Evolutionary conservation across 2,329 filamentous ascomycete genomes (phyloP), one percentile per base, ranked within the genome.

Genomic region (Monascus ruber): DNA sequence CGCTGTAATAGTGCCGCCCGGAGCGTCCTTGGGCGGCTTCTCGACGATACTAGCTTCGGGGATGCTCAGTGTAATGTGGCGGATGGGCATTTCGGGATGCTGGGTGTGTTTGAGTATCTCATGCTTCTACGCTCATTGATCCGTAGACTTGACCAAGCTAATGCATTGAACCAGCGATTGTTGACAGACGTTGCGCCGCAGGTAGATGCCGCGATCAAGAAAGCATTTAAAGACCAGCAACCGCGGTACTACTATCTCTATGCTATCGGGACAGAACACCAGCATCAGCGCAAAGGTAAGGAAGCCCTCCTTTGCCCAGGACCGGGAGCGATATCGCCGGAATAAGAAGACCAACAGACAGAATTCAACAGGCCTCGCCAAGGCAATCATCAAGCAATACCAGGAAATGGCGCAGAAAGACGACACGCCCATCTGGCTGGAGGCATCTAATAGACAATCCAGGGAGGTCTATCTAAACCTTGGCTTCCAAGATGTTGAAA

Each of bases 341-440:
- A 17, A 17, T 17, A 2, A 3, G 17, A 17, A 17, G 17, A 17
- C 17, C 17, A 17, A 17, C 17, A 17, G 17, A 17, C 17, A 17
- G 17, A 17, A 17, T 17, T 17, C 17, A 6, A 7, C n/a, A 52
- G 50, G 50, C 2, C 42, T 51, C 25, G 49, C 49, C 1, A 51
- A 43, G 34, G 38, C 42, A 1, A 50, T 52, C 9, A 44, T 52
- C 26, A 41, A 25, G 1, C 35, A 50, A 5, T 41, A 50, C 29
- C 49, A 51, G 29, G 34, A 39, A 6, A 41, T 31, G 3, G 50
- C 49, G 2, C 41, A 44, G 31, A 25, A 35, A 4, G 43, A 50
- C 7, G 44, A 50, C 10, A 37, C 50, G 4, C 50, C 50, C 0
- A 52, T 52, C 11, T 52, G 49, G 49, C 47, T 52, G 3, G 50